These are phyloP conservation scores for Stromatinia cepivora DNA, from an alignment of 2,329 filamentous ascomycete genomes.

Conservation along the genomic window DNA sequence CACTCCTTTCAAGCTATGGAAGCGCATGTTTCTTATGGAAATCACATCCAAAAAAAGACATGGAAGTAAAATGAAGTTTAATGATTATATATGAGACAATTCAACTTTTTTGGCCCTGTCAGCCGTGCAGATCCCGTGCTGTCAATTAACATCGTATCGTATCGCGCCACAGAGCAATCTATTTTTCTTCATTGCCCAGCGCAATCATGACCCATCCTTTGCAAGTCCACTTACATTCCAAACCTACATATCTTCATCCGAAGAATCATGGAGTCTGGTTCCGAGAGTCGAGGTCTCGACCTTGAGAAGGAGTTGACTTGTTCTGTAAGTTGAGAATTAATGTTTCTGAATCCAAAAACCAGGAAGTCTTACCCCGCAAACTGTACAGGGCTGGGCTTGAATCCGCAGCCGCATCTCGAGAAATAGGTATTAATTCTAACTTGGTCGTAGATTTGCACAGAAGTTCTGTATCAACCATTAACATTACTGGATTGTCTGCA, in stretches of 20 bases:
- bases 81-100: not conserved
- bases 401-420: slow-evolving; percentile 1
- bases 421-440: not conserved
- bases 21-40: no score
- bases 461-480: slow-evolving; percentile 86
- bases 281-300: slow-evolving; percentile 58
- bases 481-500: slow-evolving; percentile 92
- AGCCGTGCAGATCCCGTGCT: slow-evolving; percentile 13
- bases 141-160: slow-evolving; percentile 16
- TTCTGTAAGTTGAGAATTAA: slow-evolving; percentile 64
- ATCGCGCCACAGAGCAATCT: slow-evolving; percentile 19
- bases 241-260: slow-evolving; percentile 14
- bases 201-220: slow-evolving; percentile 24
- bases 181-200: slow-evolving; percentile 22
- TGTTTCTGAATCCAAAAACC: slow-evolving; percentile 11
- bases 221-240: slow-evolving; percentile 17
- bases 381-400: slow-evolving; percentile 1
- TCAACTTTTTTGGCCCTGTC: not conserved
- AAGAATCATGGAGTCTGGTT: slow-evolving; percentile 48
- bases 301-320: slow-evolving; percentile 93
- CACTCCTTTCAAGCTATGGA: not conserved
- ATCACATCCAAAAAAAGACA: no score
- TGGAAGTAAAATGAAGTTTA: not conserved
- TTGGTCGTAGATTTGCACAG: slow-evolving; percentile 80
- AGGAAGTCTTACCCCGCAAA: slow-evolving; percentile 11